Conservation (phyloP, 2,329 filamentous ascomycete species). For the Thelonectria blattea region DNA sequence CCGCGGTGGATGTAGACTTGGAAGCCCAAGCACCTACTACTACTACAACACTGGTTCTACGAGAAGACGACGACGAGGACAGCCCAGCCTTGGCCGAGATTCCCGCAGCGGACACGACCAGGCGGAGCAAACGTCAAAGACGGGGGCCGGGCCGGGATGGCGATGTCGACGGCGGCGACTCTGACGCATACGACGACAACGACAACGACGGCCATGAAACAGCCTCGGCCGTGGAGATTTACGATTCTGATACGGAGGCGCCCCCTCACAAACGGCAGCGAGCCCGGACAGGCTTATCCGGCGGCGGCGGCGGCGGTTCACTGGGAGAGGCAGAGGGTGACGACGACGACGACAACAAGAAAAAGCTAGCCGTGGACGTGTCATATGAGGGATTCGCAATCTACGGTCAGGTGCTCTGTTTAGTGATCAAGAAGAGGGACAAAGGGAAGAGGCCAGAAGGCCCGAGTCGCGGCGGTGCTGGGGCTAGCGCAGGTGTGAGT, state of each 20-base stretch:
- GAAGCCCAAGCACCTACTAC: constrained; percentile 42
- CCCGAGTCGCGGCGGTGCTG: constrained; percentile 36
- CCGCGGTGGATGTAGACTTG: constrained; percentile 59
- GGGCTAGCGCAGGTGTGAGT: constrained; percentile 38
- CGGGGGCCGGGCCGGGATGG: constrained; percentile 37
- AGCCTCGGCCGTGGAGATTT: constrained; percentile 44
- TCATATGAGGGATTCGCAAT: constrained; percentile 96
- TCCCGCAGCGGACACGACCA: constrained; percentile 34
- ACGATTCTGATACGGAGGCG: constrained; percentile 47
- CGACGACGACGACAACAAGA: constrained; percentile 86
- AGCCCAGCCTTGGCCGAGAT: constrained; percentile 44
- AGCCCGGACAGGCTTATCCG: constrained; percentile 39
- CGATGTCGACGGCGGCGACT: constrained; percentile 43
- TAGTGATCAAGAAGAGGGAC: constrained; percentile 82
- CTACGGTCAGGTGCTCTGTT: constrained; percentile 88
- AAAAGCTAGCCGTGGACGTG: constrained; percentile 86
- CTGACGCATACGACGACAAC: constrained; percentile 36
- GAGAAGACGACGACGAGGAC: constrained; percentile 56
- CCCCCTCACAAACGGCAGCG: constrained; percentile 54
- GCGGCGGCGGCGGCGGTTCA: too few species aligned
- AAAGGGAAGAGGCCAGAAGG: constrained; percentile 51
- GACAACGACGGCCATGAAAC: constrained; percentile 43
- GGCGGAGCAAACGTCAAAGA: constrained; percentile 41
- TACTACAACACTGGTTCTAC: constrained; percentile 42
- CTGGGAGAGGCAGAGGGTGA: constrained; percentile 70